Evolutionary conservation across 225 moss, liverwort and hornwort species (phyloP), one percentile per base, ranked within the genome.

Genomic region (Polytrichum formosum): DNA sequence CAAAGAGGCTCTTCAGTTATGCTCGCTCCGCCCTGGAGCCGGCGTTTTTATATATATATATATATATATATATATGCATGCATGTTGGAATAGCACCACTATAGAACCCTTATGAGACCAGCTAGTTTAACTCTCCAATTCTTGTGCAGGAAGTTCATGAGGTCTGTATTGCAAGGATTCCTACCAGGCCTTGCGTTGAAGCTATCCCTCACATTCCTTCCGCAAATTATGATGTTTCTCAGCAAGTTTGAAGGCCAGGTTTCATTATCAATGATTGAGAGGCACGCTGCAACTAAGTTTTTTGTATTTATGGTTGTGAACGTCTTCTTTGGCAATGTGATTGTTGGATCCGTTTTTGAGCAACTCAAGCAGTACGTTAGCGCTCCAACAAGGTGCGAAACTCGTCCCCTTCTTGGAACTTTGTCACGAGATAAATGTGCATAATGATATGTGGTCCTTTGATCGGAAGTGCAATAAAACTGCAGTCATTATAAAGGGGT

Each of bases 251-350:
- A 97, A 74, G 96, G 96, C 70, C 77, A 83, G 18, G 81, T 88
- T 67, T 92, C 93, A 6, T 76, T 84, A 58, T 94, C 93, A 19
- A 83, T 67, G 68, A 92, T 94, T 63, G 92, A 90, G 71, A 87
- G 82, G 72, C 83, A 82, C 25, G 85, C 90, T 33, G 84, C 92
- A 9, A 83, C 87, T 18, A 92, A 88, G 31, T 93, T 90, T 67
- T 88, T 92, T 28, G 71, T 76, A 30, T 89, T 97, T 67, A 91
- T 97, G 96, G 89, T 97, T n/a, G 86, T 97, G 64, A 97, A 97
- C 58, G 87, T 94, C 67, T 97, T 97, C 66, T 75, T 97, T 29
- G 96, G 96, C 63, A 97, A 92, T 59, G 87, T 97, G 18, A 66
- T 94, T 56, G 80, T 90, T 7, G 96, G 96, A 67, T 79, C 92